Evolutionary conservation across 805 yeast genomes (phyloP).

Genomic region (Ogataea glucozyma): DNA sequence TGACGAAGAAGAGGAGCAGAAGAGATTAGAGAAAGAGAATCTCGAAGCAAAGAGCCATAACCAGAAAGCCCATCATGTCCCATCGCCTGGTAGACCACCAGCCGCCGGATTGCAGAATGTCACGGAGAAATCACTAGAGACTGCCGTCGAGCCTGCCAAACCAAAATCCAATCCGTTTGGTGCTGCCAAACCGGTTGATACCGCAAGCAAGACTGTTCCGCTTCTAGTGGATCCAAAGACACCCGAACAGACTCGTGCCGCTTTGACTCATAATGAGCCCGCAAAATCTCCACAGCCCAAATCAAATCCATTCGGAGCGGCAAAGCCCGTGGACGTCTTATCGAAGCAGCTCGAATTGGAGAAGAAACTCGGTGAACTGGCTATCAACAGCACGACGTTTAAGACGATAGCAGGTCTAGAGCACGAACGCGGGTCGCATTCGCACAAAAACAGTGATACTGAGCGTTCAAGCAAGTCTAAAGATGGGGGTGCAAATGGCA

Average conservation of each 20-base stretch:
- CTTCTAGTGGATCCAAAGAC: conserved; percentile 2
- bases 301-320: conserved; percentile 76
- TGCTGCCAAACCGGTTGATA: conserved; percentile 66
- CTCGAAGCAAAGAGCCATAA: conserved; percentile 3
- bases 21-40: conserved; percentile 16
- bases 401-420: conserved; percentile 31
- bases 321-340: conserved; percentile 80
- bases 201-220: conserved; percentile 20
- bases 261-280: conserved; percentile 1
- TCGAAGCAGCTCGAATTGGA: conserved; percentile 67
- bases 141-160: conserved; percentile 22
- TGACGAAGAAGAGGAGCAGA: conserved; percentile 30
- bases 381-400: conserved; percentile 47
- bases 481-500: background rate
- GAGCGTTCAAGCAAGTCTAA: conserved; percentile 1
- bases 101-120: too few relatives aligned
- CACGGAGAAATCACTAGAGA: background rate
- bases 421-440: conserved; percentile 16
- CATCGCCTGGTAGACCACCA: too few relatives aligned
- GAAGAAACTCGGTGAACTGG: conserved; percentile 41
- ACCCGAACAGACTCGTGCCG: conserved; percentile 24
- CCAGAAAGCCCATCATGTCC: conserved; percentile 5
- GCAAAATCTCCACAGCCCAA: conserved; percentile 36
- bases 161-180: conserved; percentile 73
- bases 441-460: conserved; percentile 7